Percentiles rank a stretch among this genome's conserved stretches.
These are phyloP conservation scores for Apodospora peruviana DNA, from an alignment of 495 filamentous ascomycete genomes.

Conservation along the genomic window DNA sequence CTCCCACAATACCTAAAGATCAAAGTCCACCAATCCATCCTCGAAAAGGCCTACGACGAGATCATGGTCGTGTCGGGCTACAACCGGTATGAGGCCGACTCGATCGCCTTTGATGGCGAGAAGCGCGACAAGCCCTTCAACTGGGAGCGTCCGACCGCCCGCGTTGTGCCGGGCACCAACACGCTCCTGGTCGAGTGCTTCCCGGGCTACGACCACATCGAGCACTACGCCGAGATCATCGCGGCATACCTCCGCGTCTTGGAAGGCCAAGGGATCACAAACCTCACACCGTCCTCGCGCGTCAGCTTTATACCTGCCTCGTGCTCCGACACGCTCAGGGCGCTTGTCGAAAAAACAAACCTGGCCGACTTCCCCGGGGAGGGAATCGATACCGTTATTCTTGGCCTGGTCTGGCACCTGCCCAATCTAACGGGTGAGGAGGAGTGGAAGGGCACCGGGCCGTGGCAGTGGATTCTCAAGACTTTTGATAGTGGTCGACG, in stretches of 20 bases:
- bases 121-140: slow-evolving; percentile 13
- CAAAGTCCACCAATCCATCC: slow-evolving; percentile 10
- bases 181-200: slow-evolving; percentile 7
- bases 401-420: slow-evolving; percentile 4
- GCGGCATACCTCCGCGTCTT: slow-evolving; percentile 2
- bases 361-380: neutral
- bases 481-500: neutral
- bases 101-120: slow-evolving; percentile 5
- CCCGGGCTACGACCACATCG: slow-evolving; percentile 5
- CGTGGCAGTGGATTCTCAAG: slow-evolving; percentile 4
- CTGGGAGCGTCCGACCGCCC: slow-evolving; percentile 8
- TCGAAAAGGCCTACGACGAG: slow-evolving; percentile 2
- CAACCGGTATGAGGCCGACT: neutral
- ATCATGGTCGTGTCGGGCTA: slow-evolving; percentile 5
- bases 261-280: neutral
- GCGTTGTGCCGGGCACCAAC: neutral
- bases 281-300: neutral
- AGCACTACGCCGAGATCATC: slow-evolving; percentile 11
- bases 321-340: slow-evolving; percentile 2
- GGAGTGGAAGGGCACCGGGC: slow-evolving; percentile 2
- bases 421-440: neutral
- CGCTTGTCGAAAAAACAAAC: slow-evolving; percentile 1
- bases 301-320: slow-evolving; percentile 5
- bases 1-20: slow-evolving; percentile 9
- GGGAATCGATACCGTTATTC: slow-evolving; percentile 5